These are phyloP conservation scores for Rosa hybrid DNA, from an alignment of 331 rosid genomes.

Conservation along the genomic window DNA sequence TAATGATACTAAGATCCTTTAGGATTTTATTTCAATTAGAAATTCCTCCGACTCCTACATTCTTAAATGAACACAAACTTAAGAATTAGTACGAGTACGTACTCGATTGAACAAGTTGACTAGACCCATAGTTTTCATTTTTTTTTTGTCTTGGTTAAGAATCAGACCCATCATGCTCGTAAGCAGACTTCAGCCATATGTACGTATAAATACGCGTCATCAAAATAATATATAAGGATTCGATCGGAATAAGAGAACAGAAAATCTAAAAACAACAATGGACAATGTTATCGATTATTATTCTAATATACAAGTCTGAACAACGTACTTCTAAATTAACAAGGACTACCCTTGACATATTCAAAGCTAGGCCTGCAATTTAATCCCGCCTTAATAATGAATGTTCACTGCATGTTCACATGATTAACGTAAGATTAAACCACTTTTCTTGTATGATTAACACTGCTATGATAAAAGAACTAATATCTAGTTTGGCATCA, in stretches of 20 bases:
- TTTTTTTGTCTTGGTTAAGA: no score
- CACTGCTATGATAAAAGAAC: neutral
- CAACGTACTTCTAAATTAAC: neutral
- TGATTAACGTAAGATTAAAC: neutral
- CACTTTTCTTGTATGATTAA: neutral
- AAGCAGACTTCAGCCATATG: neutral
- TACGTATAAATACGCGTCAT: neutral
- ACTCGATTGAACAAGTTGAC: neutral
- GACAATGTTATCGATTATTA: neutral
- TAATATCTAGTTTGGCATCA: neutral
- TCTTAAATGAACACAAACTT: no score
- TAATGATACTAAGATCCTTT: no score
- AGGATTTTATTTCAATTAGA: no score
- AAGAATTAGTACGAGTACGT: no score
- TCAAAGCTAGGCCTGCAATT: neutral
- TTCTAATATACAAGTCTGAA: neutral
- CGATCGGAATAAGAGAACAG: neutral
- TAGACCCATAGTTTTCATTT: neutral
- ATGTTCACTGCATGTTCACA: neutral
- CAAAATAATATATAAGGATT: neutral
- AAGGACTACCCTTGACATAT: neutral
- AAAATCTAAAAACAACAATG: neutral
- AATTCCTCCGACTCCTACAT: no score
- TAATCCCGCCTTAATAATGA: neutral
- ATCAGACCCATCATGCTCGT: neutral